Conservation (phyloP, 768 basidiomycete species). For the Dacryopinax primogenitus region DNA sequence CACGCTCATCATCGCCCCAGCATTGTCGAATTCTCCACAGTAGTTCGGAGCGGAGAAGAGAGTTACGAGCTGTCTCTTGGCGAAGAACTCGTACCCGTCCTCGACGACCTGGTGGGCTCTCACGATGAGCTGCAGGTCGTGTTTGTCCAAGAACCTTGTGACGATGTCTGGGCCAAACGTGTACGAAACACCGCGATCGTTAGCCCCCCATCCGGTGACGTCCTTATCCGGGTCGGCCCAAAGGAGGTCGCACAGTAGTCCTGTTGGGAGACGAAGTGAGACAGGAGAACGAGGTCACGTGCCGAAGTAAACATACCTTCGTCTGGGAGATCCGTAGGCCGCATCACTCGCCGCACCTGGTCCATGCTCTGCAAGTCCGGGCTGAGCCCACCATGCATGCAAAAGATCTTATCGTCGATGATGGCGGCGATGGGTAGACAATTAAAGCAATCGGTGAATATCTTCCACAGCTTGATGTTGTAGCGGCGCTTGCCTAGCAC, state of each 20-base stretch:
- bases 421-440: conserved; percentile 17
- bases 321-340: conserved; percentile 19
- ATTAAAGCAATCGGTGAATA: conserved; percentile 18
- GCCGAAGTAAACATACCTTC: conserved; percentile 5
- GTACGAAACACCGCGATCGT: conserved; percentile 16
- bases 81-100: conserved; percentile 21
- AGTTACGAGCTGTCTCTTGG: conserved; percentile 18
- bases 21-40: conserved; percentile 16
- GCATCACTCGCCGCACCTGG: conserved; percentile 17
- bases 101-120: conserved; percentile 17
- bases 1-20: conserved; percentile 13
- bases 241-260: conserved; percentile 18
- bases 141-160: conserved; percentile 17
- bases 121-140: conserved; percentile 16
- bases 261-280: background rate
- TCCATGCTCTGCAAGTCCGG: conserved; percentile 19
- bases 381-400: conserved; percentile 8
- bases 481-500: conserved; percentile 17
- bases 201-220: conserved; percentile 16
- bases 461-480: conserved; percentile 19
- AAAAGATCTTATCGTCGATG: conserved; percentile 17
- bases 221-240: conserved; percentile 19
- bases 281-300: background rate
- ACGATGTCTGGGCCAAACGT: conserved; percentile 18
- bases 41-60: conserved; percentile 20